Base-by-base conservation (phyloP, 2,329 filamentous ascomycete genomes). In the Chalaropsis thielavioides region DNA sequence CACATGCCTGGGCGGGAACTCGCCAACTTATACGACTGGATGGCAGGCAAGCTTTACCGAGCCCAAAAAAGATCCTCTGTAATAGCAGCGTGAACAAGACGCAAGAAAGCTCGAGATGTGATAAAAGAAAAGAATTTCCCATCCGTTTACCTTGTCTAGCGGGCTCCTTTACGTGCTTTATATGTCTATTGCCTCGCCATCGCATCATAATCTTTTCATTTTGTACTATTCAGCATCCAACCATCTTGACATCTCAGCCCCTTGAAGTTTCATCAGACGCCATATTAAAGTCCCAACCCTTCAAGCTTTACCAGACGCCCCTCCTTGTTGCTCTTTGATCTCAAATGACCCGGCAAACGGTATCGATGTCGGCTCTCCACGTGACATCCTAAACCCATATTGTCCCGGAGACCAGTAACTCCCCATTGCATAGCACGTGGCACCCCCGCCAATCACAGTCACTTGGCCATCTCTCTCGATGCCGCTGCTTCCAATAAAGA, bases 401-500 rank as follows among this genome's bases (percentile, higher is more conserved):
- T 80, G 76, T 1, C 83, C 83, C 40, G 79, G 78, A 62, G 91
- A 92, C 89, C 89, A 95, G 71, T 83, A 91, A 6, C 88, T 89
- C 1, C 91, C 91, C 80, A 95, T 95, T 0, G 89, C 91, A 76
- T 95, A 95, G 73, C 90, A 95, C 0, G 90, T 89, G 17, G 88
- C 90, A 44, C 90, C 92, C 17, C 92, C 92, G 1, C 90, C 90
- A 60, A 88, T 74, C 7, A 95, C 75, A 10, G 89, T 70, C 2
- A 91, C 70, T 19, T 80, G 74, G 56, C 60, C 62, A 17, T 44
- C 46, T 38, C 78, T 75, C 51, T 76, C 75, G 15, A 81, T 74
- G 7, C 81, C 76, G 3, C 84, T 84, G 64, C 85, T 81, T 1
- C 92, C 90, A 62, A 90, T 78, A 61, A 95, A 79, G 5, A 95